Evolutionary conservation across 805 yeast genomes (phyloP).

Genomic region (Starmerella scarabaei): DNA sequence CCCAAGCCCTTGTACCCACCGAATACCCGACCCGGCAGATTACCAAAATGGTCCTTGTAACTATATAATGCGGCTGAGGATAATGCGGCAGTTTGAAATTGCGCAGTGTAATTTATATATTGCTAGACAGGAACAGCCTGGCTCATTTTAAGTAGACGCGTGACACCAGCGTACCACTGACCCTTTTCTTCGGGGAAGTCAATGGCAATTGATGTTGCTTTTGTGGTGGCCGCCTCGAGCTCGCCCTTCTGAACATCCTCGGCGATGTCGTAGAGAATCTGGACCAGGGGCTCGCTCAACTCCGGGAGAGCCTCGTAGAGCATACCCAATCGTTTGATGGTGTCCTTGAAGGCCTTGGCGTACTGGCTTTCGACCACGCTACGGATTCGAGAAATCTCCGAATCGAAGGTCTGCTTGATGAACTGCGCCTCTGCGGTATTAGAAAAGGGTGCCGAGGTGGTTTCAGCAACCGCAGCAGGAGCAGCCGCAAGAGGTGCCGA

Average conservation of each 20-base stretch:
- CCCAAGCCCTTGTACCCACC: too few relatives aligned
- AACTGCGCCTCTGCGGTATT: conserved; percentile 47
- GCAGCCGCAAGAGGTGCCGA: conserved; percentile 22
- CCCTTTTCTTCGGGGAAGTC: conserved; percentile 63
- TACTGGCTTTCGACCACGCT: conserved; percentile 67
- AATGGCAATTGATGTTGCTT: conserved; percentile 43
- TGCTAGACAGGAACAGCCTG: conserved; percentile 22
- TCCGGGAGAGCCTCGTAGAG: conserved; percentile 68
- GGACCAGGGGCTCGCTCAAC: conserved; percentile 44
- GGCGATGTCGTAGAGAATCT: conserved; percentile 40
- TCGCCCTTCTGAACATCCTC: conserved; percentile 41
- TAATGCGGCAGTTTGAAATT: too few relatives aligned
- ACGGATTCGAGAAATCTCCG: conserved; percentile 46
- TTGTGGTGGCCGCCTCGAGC: conserved; percentile 43
- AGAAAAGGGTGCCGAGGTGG: conserved; percentile 30
- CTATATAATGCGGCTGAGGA: too few relatives aligned
- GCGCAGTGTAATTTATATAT: too few relatives aligned
- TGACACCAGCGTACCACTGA: conserved; percentile 86
- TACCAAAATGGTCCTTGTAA: too few relatives aligned
- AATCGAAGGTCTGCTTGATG: conserved; percentile 44
- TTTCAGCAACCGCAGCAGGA: conserved; percentile 19
- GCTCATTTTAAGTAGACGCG: conserved; percentile 66
- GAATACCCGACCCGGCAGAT: too few relatives aligned
- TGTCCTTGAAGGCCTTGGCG: conserved; percentile 59
- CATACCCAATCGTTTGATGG: conserved; percentile 67